phyloP scores from a whole-genome alignment of 768 basidiomycete species.

The Lactarius indigo region DNA sequence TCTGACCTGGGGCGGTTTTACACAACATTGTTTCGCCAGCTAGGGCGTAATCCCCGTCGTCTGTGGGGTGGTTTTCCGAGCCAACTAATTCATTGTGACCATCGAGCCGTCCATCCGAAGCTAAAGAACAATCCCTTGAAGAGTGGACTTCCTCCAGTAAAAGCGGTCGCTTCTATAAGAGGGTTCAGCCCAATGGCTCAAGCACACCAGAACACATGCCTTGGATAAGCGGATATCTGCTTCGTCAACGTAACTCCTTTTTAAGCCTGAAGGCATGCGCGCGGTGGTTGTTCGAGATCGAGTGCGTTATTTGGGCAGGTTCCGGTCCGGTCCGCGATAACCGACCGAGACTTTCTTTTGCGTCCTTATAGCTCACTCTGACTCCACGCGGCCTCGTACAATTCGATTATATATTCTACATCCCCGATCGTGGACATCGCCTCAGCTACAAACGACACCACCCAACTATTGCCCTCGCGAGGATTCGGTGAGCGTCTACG shows the following conservation, averaged over 20 bases:
- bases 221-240: not conserved
- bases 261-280: conserved; percentile 11
- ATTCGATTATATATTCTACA: not conserved
- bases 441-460: not conserved
- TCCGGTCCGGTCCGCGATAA: conserved; percentile 2
- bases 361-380: no score
- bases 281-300: not conserved
- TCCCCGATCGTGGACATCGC: no score
- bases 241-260: conserved; percentile 1
- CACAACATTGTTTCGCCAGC: not conserved
- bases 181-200: not conserved
- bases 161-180: not conserved
- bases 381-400: not conserved
- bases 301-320: not conserved
- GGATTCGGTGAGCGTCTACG: not conserved
- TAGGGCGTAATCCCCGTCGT: not conserved
- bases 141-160: not conserved
- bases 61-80: not conserved
- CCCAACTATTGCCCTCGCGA: not conserved
- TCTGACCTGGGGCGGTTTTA: not conserved
- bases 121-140: not conserved
- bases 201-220: not conserved
- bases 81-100: not conserved
- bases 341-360: not conserved
- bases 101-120: not conserved